phyloP scores from a whole-genome alignment of 148 eudicot genomes.

The Chenopodium album region DNA sequence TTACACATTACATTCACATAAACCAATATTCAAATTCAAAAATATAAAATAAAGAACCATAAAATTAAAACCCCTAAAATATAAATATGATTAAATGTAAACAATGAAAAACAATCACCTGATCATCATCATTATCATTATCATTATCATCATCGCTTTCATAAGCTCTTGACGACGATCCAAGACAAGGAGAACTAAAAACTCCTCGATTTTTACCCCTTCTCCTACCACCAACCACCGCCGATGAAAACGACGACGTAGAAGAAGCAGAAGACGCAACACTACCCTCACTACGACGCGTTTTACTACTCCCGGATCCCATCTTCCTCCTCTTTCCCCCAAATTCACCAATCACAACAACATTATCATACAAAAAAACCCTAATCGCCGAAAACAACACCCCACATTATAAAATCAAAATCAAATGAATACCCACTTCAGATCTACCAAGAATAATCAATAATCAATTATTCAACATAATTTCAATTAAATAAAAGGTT shows the following conservation, averaged over 20 bases:
- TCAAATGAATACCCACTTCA: background rate
- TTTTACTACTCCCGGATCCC: conserved; percentile 73
- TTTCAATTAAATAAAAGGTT: too few relatives aligned
- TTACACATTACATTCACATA: background rate
- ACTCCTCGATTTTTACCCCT: conserved; percentile 35
- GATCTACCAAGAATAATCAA: background rate
- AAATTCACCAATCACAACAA: conserved; percentile 2
- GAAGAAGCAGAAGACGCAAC: conserved; percentile 28
- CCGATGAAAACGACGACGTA: conserved; percentile 35
- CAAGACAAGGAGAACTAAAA: conserved; percentile 56
- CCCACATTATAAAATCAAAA: background rate
- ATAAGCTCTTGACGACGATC: conserved; percentile 43
- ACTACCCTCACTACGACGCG: conserved; percentile 33
- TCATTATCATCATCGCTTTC: conserved; percentile 37
- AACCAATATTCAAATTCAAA: background rate
- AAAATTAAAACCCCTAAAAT: background rate
- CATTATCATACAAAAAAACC: conserved; percentile 16
- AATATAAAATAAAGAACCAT: too few relatives aligned
- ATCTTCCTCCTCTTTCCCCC: conserved; percentile 18
- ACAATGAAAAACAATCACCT: conserved; percentile 9
- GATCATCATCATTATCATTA: conserved; percentile 37
- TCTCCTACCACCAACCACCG: conserved; percentile 30
- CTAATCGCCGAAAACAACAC: conserved; percentile 11
- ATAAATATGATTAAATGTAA: background rate
- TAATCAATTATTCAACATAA: background rate